Evolutionary conservation across 345 rosid species (phyloP), one percentile per base, ranked within the genome.

Genomic region (Arabidopsis suecica): DNA sequence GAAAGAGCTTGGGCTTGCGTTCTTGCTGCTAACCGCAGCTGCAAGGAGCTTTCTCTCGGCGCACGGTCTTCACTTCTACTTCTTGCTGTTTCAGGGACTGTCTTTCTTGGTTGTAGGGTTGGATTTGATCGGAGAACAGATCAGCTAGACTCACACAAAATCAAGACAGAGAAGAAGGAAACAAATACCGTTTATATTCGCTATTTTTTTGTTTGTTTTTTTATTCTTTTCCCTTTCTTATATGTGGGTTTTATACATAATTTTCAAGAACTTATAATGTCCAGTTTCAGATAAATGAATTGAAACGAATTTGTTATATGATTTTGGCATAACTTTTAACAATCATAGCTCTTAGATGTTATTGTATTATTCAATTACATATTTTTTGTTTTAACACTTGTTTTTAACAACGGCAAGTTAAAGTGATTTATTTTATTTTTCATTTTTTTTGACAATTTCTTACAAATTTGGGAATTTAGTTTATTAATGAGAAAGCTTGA

Each of bases 91-190:
- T 55, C 98, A 93, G 75, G 98, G 98, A 10, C 58, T 93, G 78
- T 84, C 95, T 12, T 93, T 93, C 79, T 87, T 93, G 65, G 89
- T 82, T 25, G 86, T 90, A 62, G 98, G 98, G 9, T 77, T 93
- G 93, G 98, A 93, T 70, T 83, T 90, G 90, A 93, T 93, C 45
- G 98, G 98, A 22, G 98, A 93, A 85, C 98, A 93, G 76, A 77
- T 87, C 34, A 83, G 82, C 83, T 93, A 79, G 75, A 70, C 53
- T 23, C 65, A 45, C 32, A 62, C 42, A 3, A 28, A 69, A 45
- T 2, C 20, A 48, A 68, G 61, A 33, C 28, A 51, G 37, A 59
- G 13, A 75, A 57, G 22, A 60, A 61, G 23, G 61, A n/a, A 37
- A 16, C 51, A 50, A 14, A 62, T 13, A 40, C 50, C 61, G 79